phyloP scores from a whole-genome alignment of 305 asterid genomes.

The Euphrasia arctica region DNA sequence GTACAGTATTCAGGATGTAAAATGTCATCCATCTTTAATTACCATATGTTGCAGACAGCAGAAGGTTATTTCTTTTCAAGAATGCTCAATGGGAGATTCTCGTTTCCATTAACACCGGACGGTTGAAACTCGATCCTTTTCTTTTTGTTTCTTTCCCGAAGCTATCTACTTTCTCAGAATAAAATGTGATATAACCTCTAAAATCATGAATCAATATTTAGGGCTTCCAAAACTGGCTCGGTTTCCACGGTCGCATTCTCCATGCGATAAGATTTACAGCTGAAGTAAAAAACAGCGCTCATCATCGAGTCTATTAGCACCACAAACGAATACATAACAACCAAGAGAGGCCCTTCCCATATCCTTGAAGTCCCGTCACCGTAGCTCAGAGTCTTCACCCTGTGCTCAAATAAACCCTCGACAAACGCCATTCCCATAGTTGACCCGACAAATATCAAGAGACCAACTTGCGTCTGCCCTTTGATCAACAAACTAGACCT shows the following conservation, averaged over 20 bases:
- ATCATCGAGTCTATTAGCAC: constrained; percentile 83
- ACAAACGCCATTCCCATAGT: constrained; percentile 82
- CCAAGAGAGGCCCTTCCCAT: constrained; percentile 98
- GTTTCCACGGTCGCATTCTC: constrained; percentile 53
- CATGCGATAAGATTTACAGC: constrained; percentile 79
- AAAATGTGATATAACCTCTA: constrained; percentile 10
- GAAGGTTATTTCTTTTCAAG: not conserved
- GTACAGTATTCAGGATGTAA: not conserved
- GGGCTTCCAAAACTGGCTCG: constrained; percentile 62
- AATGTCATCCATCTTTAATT: not conserved
- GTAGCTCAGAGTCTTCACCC: constrained; percentile 81
- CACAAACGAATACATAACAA: constrained; percentile 76
- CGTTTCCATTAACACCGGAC: no score
- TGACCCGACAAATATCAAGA: constrained; percentile 83
- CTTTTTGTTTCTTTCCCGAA: constrained; percentile 1
- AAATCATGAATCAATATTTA: constrained; percentile 36
- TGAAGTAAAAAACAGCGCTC: constrained; percentile 91
- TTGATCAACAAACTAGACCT: constrained; percentile 71
- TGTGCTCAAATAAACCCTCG: constrained; percentile 85
- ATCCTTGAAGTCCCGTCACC: constrained; percentile 92
- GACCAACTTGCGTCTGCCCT: constrained; percentile 93
- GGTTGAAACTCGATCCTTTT: not conserved
- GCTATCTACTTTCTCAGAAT: not conserved
- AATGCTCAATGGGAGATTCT: not conserved
- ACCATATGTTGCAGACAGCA: not conserved